Evolutionary conservation across 2,329 filamentous ascomycete species (phyloP).

Genomic region (Beauveria medogensis): DNA sequence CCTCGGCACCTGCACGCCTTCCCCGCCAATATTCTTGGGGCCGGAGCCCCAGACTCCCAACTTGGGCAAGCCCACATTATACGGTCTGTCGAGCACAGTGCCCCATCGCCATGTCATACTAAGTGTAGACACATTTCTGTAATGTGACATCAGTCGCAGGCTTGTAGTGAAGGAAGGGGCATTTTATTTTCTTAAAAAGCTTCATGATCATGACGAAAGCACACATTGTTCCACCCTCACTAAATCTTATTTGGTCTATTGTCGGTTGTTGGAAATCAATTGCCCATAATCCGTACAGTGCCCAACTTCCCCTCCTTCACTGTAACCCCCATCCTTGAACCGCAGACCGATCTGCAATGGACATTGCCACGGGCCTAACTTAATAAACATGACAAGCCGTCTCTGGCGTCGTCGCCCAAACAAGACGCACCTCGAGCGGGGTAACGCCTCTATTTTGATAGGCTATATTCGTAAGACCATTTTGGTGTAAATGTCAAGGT

Average conservation of each 20-base stretch:
- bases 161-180: not conserved
- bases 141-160: not conserved
- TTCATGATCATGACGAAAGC: too few species aligned
- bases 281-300: not conserved
- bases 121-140: not conserved
- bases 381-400: not conserved
- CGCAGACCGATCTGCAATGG: not conserved
- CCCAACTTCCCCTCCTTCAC: not conserved
- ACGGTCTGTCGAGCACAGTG: not conserved
- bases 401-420: not conserved
- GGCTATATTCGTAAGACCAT: not conserved
- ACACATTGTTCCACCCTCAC: too few species aligned
- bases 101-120: not conserved
- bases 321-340: not conserved
- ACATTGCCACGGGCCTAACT: not conserved
- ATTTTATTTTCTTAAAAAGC: too few species aligned
- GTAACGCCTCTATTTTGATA: not conserved
- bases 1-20: conserved; percentile 1
- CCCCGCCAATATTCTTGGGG: not conserved
- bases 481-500: not conserved
- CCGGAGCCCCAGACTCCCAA: not conserved
- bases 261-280: not conserved
- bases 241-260: too few species aligned
- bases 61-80: not conserved
- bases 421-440: conserved; percentile 3